Conservation (phyloP, 495 filamentous ascomycete genomes). For the Penicillium chermesinum region DNA sequence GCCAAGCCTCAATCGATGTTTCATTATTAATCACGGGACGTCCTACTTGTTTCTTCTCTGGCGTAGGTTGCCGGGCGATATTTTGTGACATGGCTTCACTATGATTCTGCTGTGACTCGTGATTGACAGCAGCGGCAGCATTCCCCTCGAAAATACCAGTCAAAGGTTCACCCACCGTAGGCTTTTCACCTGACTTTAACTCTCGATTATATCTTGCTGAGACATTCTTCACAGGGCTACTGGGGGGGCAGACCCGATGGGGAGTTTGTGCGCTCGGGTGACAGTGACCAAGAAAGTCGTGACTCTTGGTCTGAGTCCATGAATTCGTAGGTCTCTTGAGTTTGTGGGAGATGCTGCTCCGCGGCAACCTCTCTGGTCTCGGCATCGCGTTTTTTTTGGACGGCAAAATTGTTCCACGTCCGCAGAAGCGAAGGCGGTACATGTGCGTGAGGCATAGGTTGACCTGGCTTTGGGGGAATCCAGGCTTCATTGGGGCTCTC, state of each 20-base stretch:
- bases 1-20: neutral
- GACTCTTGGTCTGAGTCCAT: neutral
- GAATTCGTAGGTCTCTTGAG: conserved; percentile 3
- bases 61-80: neutral
- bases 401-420: conserved; percentile 37
- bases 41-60: neutral
- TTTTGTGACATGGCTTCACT: neutral
- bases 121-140: neutral
- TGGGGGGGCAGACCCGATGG: neutral
- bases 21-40: neutral
- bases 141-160: too few relatives aligned
- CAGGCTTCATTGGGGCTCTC: conserved; percentile 41
- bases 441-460: conserved; percentile 22
- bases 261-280: neutral
- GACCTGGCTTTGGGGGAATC: conserved; percentile 32
- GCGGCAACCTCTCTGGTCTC: neutral
- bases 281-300: neutral
- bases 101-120: neutral
- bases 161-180: too few relatives aligned
- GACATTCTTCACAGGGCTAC: neutral
- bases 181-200: too few relatives aligned
- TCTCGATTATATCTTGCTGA: too few relatives aligned
- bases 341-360: conserved; percentile 1
- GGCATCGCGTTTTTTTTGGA: conserved; percentile 11
- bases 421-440: conserved; percentile 32